Base-by-base conservation (phyloP, 345 rosid species). In the Rhizophora mangle region DNA sequence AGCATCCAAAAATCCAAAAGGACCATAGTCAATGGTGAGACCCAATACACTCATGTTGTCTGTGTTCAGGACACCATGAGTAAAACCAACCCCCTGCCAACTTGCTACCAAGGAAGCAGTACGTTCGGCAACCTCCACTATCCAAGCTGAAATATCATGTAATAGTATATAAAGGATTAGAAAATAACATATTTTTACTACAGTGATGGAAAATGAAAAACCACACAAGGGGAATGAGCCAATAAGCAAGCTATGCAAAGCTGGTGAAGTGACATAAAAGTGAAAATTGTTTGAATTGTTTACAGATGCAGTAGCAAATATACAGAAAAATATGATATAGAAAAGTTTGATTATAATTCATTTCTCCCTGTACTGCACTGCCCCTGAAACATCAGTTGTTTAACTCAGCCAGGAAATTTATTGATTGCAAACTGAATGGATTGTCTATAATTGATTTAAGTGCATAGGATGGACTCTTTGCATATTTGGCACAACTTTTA, bases 1-100 rank as follows among this genome's bases (percentile, higher is more conserved):
- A 58, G 98, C 96, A 81, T 95, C 99, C 80, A 95, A 80, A 82
- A 95, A 95, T 52, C 99, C 99, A 66, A 95, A 95, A 2, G 99
- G 99, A 62, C 98, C 99, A 72, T 95, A 95, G 84, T 95, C 96
- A 65, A 95, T 92, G 6, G 98, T 92, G 59, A 88, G 93, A 60
- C 99, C 99, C 72, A 92, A 84, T 76, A 95, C 80, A 84, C 99
- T 95, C 98, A 92, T 95, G 75, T 95, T 95, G 79, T 92, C 99
- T 5, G 98, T 95, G 86, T 95, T 95, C 78, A 95, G 84, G 73
- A 95, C 98, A 55, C 99, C 99, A 63, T 95, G 99, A 20, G 98
- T 92, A 82, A 95, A 95, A 60, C 99, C 96, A 76, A 95, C 92
- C 60, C 99, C 98, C 78, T 92, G 99, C 98, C 99, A 95, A 70